Evolutionary conservation across 345 rosid species (phyloP).

Genomic region (Iberis pinnata): DNA sequence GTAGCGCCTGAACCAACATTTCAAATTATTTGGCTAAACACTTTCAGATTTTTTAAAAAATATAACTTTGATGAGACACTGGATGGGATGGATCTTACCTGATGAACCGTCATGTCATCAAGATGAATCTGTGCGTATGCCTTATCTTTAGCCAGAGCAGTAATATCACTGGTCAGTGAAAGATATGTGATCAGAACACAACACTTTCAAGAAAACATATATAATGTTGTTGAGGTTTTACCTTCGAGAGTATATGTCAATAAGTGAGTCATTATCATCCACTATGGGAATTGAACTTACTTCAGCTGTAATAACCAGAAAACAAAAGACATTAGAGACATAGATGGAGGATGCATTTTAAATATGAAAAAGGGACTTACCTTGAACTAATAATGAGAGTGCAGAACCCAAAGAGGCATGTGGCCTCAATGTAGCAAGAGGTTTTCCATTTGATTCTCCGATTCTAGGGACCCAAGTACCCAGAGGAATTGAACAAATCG

Average conservation of each 20-base stretch:
- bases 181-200: constrained; percentile 19
- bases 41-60: too few species aligned
- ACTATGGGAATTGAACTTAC: constrained; percentile 92
- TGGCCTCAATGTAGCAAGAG: constrained; percentile 62
- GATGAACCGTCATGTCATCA: constrained; percentile 79
- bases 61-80: constrained; percentile 1
- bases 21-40: too few species aligned
- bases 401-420: constrained; percentile 71
- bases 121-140: constrained; percentile 92
- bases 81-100: constrained; percentile 40
- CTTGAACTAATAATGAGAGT: constrained; percentile 62
- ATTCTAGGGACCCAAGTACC: constrained; percentile 95
- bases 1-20: constrained; percentile 52
- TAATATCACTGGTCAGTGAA: constrained; percentile 54
- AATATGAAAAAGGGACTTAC: constrained; percentile 29
- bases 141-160: constrained; percentile 81
- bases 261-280: constrained; percentile 70
- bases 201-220: too few species aligned
- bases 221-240: constrained; percentile 9
- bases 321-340: constrained; percentile 14
- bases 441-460: constrained; percentile 61
- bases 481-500: constrained; percentile 64
- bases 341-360: constrained; percentile 11
- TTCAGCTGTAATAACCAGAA: constrained; percentile 48
- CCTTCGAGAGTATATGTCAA: constrained; percentile 84